Conservation (phyloP, 441 rosid genomes). For the Pelargonium cotyledonis region DNA sequence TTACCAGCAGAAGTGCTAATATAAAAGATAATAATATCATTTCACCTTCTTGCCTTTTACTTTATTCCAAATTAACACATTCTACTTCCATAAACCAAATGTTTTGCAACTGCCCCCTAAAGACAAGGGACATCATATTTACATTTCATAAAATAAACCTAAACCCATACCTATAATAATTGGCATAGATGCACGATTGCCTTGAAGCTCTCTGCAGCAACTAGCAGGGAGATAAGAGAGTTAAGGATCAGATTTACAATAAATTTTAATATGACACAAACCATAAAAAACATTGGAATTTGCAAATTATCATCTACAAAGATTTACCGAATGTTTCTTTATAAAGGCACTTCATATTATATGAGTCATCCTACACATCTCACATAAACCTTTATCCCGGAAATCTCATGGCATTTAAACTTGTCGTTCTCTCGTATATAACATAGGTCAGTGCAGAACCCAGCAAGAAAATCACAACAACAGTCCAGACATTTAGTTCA, state of each 20-base stretch:
- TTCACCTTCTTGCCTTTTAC: too few relatives aligned
- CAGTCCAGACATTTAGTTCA: constrained; percentile 24
- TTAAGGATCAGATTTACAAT: not conserved
- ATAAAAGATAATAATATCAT: too few relatives aligned
- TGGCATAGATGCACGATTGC: not conserved
- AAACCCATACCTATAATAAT: not conserved
- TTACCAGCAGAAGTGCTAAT: too few relatives aligned
- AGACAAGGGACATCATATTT: too few relatives aligned
- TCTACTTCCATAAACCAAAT: too few relatives aligned
- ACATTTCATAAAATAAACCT: not conserved
- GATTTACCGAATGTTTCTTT: not conserved
- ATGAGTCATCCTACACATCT: not conserved
- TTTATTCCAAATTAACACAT: too few relatives aligned
- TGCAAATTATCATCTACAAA: not conserved
- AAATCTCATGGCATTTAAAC: not conserved
- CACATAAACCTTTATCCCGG: not conserved
- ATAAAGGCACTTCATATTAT: not conserved
- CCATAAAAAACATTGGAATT: not conserved
- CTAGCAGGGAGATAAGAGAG: not conserved
- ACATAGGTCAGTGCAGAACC: constrained; percentile 31
- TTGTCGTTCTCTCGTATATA: not conserved
- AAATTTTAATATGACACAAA: not conserved
- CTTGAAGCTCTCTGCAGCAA: not conserved
- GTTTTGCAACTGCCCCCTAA: too few relatives aligned
- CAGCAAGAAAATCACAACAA: constrained; percentile 31